Evolutionary conservation across 352 stramenopile species (phyloP).

Genomic region (Pythium monospermum): DNA sequence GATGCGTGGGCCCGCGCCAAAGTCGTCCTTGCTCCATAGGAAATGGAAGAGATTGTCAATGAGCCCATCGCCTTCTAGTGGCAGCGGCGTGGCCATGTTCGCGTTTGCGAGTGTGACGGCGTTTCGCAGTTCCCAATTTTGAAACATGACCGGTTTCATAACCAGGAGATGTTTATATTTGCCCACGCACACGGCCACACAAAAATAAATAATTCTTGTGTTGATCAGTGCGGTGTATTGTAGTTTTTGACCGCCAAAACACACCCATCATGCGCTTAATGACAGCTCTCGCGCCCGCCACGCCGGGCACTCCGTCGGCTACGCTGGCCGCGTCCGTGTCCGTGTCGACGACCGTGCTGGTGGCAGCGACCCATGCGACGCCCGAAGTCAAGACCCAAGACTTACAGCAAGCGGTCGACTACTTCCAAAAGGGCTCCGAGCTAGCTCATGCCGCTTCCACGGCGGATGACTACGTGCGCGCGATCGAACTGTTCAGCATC

Average conservation of each 20-base stretch:
- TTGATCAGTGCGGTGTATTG: too few relatives aligned
- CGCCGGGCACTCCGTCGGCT: not conserved
- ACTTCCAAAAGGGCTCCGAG: slow-evolving; percentile 75
- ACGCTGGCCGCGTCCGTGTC: not conserved
- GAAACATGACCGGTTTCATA: too few relatives aligned
- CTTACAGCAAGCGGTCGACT: slow-evolving; percentile 64
- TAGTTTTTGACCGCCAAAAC: too few relatives aligned
- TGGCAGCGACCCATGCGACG: slow-evolving; percentile 19
- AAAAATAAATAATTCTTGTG: too few relatives aligned
- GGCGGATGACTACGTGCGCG: slow-evolving; percentile 58
- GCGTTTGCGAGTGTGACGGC: too few relatives aligned
- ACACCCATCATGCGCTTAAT: too few relatives aligned
- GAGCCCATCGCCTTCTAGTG: slow-evolving; percentile 83
- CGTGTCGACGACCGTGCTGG: not conserved
- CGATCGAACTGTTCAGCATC: slow-evolving; percentile 73
- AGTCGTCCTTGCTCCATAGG: slow-evolving; percentile 90
- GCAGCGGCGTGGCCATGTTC: slow-evolving; percentile 57
- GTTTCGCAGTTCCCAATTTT: not conserved
- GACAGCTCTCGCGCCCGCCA: not conserved
- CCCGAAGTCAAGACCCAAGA: slow-evolving; percentile 57
- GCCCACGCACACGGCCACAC: too few relatives aligned
- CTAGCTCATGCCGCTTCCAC: slow-evolving; percentile 47
- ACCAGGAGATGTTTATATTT: too few relatives aligned
- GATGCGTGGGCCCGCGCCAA: slow-evolving; percentile 80
- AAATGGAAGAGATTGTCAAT: slow-evolving; percentile 89